Conservation (phyloP, 1,139 yeast genomes). For the Yamadazyma dendronema region DNA sequence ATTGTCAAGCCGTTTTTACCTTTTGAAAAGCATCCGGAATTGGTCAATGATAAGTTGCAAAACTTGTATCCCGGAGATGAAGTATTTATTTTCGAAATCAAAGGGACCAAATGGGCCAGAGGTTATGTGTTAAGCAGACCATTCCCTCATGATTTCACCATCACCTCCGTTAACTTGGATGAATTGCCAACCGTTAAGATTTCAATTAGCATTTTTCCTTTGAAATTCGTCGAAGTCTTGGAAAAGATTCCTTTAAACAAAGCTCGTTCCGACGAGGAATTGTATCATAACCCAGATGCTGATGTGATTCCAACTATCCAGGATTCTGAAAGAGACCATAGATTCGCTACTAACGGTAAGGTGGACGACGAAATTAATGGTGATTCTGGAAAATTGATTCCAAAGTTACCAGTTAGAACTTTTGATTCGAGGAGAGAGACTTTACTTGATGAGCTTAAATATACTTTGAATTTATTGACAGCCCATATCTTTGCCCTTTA, state of each 20-base stretch:
- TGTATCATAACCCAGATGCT: slow-evolving; percentile 30
- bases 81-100: slow-evolving; percentile 71
- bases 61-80: slow-evolving; percentile 81
- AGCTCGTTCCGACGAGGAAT: slow-evolving; percentile 27
- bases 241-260: slow-evolving; percentile 32
- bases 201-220: slow-evolving; percentile 60
- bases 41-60: slow-evolving; percentile 40
- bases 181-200: slow-evolving; percentile 56
- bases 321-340: slow-evolving; percentile 40
- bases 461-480: slow-evolving; percentile 55
- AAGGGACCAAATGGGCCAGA: slow-evolving; percentile 70
- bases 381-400: slow-evolving; percentile 28
- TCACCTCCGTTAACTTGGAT: slow-evolving; percentile 59
- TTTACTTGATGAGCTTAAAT: slow-evolving; percentile 54
- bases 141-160: slow-evolving; percentile 65
- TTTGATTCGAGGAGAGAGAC: slow-evolving; percentile 29
- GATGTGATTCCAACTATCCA: slow-evolving; percentile 45
- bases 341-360: slow-evolving; percentile 28
- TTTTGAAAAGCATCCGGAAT: slow-evolving; percentile 46
- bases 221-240: slow-evolving; percentile 44
- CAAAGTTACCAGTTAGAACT: slow-evolving; percentile 52
- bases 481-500: slow-evolving; percentile 69
- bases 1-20: slow-evolving; percentile 63
- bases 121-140: slow-evolving; percentile 69
- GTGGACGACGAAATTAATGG: slow-evolving; percentile 5